Evolutionary conservation across 2,329 filamentous ascomycete genomes (phyloP).

Genomic region (Septoria linicola): DNA sequence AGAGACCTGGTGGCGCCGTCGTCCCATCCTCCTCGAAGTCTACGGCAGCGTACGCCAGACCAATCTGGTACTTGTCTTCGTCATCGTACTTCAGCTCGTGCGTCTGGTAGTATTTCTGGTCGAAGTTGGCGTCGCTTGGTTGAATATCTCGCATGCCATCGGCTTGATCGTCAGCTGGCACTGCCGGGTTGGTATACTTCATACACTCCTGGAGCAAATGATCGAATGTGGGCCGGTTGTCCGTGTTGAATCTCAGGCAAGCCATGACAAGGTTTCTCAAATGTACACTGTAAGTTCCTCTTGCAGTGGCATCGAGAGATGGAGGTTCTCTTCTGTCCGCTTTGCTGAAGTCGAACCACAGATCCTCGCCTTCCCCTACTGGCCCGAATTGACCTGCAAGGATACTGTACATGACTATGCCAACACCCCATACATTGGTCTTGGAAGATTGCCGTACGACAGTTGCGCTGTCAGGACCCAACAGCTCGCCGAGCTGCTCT

Average conservation of each 20-base stretch:
- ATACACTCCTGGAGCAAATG: constrained; percentile 1
- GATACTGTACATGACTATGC: constrained; percentile 18
- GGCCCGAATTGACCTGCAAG: constrained; percentile 5
- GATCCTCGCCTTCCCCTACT: background rate
- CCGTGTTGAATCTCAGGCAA: constrained; percentile 8
- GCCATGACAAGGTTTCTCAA: constrained; percentile 9
- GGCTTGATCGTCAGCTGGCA: background rate
- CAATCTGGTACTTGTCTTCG: no score
- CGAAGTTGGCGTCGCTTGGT: no score
- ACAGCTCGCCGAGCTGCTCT: no score
- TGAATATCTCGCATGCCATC: no score
- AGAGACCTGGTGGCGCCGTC: no score
- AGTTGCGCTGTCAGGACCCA: no score
- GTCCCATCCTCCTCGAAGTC: no score
- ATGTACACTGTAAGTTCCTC: constrained; percentile 5
- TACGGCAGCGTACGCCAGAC: no score
- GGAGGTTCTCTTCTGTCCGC: background rate
- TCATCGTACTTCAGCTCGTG: no score
- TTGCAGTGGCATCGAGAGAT: background rate
- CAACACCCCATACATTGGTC: constrained; percentile 23
- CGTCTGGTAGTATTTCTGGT: no score
- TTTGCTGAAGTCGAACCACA: background rate
- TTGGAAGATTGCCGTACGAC: constrained; percentile 11
- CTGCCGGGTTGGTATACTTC: background rate
- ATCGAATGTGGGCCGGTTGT: constrained; percentile 13